Percentiles rank a stretch among this genome's conserved stretches.
phyloP scores from a whole-genome alignment of 345 rosid species.

The Moringa oleifera region DNA sequence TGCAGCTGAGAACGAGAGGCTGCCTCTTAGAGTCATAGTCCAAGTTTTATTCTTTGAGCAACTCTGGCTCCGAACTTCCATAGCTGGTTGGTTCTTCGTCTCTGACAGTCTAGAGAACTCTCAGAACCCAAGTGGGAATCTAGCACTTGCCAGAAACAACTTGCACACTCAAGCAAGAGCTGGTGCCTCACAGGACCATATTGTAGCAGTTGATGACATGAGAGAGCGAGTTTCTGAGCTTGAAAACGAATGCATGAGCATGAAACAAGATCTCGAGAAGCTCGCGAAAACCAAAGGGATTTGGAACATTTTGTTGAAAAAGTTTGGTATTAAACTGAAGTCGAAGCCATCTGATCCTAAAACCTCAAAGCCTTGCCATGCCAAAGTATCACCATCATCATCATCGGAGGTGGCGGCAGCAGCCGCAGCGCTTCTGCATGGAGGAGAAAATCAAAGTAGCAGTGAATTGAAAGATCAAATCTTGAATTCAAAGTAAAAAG shows the following conservation, averaged over 20 bases:
- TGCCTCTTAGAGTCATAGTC: slow-evolving; percentile 77
- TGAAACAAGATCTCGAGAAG: slow-evolving; percentile 77
- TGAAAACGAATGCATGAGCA: slow-evolving; percentile 69
- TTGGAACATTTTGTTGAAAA: slow-evolving; percentile 52
- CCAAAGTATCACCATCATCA: slow-evolving; percentile 12
- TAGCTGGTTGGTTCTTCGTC: slow-evolving; percentile 61
- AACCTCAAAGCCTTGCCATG: slow-evolving; percentile 12
- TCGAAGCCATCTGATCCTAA: slow-evolving; percentile 27
- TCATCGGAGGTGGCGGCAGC: slow-evolving; percentile 14
- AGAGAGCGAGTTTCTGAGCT: slow-evolving; percentile 67
- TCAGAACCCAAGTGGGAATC: slow-evolving; percentile 34
- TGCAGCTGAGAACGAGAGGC: slow-evolving; percentile 91
- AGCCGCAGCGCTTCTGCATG: slow-evolving; percentile 11
- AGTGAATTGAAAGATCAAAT: slow-evolving; percentile 12
- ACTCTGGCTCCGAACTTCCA: slow-evolving; percentile 70
- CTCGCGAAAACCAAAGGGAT: slow-evolving; percentile 55
- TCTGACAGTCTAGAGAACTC: slow-evolving; percentile 52
- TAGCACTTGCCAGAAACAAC: slow-evolving; percentile 35
- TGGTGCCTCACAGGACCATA: slow-evolving; percentile 16
- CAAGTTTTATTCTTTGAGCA: slow-evolving; percentile 94
- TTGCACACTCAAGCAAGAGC: slow-evolving; percentile 10
- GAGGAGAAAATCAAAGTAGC: slow-evolving; percentile 18
- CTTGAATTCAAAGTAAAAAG: slow-evolving; percentile 5
- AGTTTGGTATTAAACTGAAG: slow-evolving; percentile 37
- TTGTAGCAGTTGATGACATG: slow-evolving; percentile 42